Percentiles rank a stretch among this genome's conserved stretches.
phyloP scores from a whole-genome alignment of 768 basidiomycete genomes.

The Russula lepida region DNA sequence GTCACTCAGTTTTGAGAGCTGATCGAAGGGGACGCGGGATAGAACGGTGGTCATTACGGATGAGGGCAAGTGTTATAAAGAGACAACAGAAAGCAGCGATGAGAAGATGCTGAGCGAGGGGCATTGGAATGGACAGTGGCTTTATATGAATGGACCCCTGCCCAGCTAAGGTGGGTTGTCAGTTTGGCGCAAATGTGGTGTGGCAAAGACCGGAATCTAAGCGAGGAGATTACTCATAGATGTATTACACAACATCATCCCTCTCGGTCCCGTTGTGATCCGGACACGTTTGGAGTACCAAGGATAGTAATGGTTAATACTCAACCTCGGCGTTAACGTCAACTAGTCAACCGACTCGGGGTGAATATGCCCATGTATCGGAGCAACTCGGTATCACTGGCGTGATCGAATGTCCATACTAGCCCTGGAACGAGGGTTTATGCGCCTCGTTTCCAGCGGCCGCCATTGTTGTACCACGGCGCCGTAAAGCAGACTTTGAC shows the following conservation, averaged over 20 bases:
- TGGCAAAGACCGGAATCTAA: not conserved
- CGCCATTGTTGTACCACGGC: not conserved
- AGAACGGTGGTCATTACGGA: conserved; percentile 8
- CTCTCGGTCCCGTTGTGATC: not conserved
- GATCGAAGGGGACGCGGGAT: conserved; percentile 11
- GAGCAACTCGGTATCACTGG: not conserved
- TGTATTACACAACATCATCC: not conserved
- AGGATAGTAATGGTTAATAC: not conserved
- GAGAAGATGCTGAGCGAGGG: not conserved
- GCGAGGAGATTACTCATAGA: not conserved
- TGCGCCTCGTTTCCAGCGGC: not conserved
- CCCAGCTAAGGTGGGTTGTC: too few relatives aligned
- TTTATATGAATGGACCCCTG: too few relatives aligned
- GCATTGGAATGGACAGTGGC: not conserved
- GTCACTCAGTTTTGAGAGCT: not conserved
- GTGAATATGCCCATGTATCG: not conserved
- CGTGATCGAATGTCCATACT: not conserved
- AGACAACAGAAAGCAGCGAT: not conserved
- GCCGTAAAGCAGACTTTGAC: too few relatives aligned
- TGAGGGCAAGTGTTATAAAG: not conserved
- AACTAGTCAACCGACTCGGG: not conserved
- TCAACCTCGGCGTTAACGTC: not conserved
- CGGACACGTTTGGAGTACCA: not conserved
- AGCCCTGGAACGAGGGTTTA: not conserved
- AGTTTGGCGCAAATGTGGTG: not conserved